phyloP scores from a whole-genome alignment of 768 basidiomycete species.

The Leucogyrophana mollusca region DNA sequence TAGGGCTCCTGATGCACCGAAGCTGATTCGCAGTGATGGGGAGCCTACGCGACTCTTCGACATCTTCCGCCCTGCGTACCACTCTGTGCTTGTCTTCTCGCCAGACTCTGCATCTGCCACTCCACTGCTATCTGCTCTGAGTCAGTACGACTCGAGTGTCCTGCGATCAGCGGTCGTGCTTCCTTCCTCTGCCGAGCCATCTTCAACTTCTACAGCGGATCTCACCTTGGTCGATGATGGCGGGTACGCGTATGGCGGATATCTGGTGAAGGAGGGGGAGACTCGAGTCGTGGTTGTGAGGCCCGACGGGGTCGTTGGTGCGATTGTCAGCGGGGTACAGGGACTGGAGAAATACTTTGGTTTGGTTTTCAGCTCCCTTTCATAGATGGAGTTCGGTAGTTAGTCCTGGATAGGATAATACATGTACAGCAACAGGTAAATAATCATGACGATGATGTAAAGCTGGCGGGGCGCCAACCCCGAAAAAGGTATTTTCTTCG shows the following conservation, averaged over 20 bases:
- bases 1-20: slow-evolving; percentile 43
- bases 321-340: slow-evolving; percentile 16
- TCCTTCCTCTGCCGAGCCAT: slow-evolving; percentile 3
- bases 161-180: slow-evolving; percentile 14
- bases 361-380: no score
- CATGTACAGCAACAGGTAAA: no score
- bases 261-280: slow-evolving; percentile 29
- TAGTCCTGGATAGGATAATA: no score
- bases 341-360: slow-evolving; percentile 17
- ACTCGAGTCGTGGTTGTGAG: slow-evolving; percentile 35
- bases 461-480: no score
- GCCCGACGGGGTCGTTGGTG: slow-evolving; percentile 47
- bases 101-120: slow-evolving; percentile 8
- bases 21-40: slow-evolving; percentile 14
- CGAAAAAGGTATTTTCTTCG: no score
- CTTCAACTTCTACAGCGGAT: not conserved
- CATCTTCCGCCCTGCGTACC: slow-evolving; percentile 18
- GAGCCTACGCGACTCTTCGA: slow-evolving; percentile 18
- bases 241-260: slow-evolving; percentile 40
- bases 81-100: slow-evolving; percentile 30
- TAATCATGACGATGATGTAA: no score
- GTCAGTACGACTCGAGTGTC: not conserved
- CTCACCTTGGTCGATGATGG: slow-evolving; percentile 34
- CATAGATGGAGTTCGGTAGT: no score
- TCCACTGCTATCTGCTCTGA: slow-evolving; percentile 6